Evolutionary conservation across 2,329 filamentous ascomycete species (phyloP), one percentile per base, ranked within the genome.

Genomic region (Fusarium acutatum): DNA sequence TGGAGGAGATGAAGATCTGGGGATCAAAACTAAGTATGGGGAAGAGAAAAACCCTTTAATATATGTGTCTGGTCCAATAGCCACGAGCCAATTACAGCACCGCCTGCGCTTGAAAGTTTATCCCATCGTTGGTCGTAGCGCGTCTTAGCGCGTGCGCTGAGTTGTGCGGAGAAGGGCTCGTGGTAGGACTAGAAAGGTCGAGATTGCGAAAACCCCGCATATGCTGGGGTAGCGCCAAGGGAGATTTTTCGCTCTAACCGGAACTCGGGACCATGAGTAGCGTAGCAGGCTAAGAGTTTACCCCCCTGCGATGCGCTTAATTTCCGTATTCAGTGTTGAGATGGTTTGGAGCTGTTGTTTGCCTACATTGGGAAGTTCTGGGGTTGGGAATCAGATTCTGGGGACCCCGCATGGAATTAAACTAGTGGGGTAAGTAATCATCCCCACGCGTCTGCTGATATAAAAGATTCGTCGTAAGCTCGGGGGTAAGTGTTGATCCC

Each of bases 101-200:
- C 17, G 38, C 3, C 9, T 20, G 12, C 62, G 62, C 62, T 53
- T 65, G 52, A 65, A 65, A 46, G 15, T 56, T 65, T 64, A 65
- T 49, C 62, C 62, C 32, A 20, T 56, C 38, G 38, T 22, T 54
- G 41, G 24, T 32, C 24, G n/a, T 37, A 43, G 59, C 34, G 60
- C 13, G 3, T 24, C 14, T 35, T 43, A 30, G 37, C 20, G 28
- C 30, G 15, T 30, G 20, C 44, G 11, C 18, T 17, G 20, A 17
- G 26, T 17, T 52, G 49, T 64, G 26, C 11, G 61, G 37, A 17
- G 34, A 17, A 24, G 17, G 22, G 53, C 17, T 64, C 62, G 37
- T 40, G 37, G 59, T 46, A 40, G 12, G 32, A 24, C 60, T 64
- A 65, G 28, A n/a, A 56, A n/a, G 38, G 52, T 40, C 62, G 18